phyloP scores from a whole-genome alignment of 331 rosid species.

The Acacia concinna region DNA sequence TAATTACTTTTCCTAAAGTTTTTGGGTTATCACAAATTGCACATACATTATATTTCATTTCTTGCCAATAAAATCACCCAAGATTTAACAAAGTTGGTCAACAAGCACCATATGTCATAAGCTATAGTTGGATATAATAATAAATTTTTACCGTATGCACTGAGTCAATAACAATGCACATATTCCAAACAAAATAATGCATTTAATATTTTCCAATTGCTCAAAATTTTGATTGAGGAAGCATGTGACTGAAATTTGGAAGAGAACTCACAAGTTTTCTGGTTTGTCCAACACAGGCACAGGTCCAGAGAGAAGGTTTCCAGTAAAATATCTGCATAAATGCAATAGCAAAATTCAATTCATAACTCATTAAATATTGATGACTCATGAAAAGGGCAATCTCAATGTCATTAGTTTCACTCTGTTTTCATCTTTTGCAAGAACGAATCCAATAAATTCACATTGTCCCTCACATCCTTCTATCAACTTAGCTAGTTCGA shows the following conservation, averaged over 20 bases:
- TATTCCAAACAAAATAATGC: too few relatives aligned
- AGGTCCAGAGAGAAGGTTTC: conserved; percentile 34
- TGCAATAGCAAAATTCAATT: not conserved
- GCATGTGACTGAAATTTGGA: not conserved
- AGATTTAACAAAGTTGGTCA: not conserved
- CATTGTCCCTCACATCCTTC: not conserved
- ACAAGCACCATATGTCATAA: not conserved
- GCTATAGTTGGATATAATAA: too few relatives aligned
- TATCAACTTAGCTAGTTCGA: not conserved
- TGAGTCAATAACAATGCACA: too few relatives aligned
- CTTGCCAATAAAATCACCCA: not conserved
- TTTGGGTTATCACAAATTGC: too few relatives aligned
- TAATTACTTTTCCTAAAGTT: too few relatives aligned
- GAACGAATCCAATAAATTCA: not conserved
- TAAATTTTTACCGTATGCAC: too few relatives aligned
- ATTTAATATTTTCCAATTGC: too few relatives aligned
- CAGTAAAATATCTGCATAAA: conserved; percentile 39
- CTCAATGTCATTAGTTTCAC: not conserved
- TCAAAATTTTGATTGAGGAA: not conserved
- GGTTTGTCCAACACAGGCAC: conserved; percentile 15
- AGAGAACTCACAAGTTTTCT: conserved; percentile 29
- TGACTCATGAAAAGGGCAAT: not conserved
- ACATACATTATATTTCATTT: not conserved
- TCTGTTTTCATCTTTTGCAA: not conserved
- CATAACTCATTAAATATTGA: not conserved